Base-by-base conservation (phyloP, 2,329 filamentous ascomycete genomes). In the Corynespora cassiicola region DNA sequence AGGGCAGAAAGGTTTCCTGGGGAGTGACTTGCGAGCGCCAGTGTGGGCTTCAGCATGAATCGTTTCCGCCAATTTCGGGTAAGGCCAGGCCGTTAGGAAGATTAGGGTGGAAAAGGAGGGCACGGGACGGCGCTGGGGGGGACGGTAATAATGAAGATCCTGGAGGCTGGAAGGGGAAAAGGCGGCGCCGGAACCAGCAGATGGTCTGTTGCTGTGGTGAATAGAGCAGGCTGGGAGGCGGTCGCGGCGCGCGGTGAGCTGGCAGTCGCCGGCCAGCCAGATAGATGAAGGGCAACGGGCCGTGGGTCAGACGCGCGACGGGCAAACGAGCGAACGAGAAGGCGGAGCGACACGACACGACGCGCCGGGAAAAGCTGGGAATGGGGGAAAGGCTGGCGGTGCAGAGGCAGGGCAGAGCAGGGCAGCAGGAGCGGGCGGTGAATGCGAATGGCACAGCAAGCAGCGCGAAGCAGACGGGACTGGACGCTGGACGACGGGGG, bases 201-300 rank as follows among this genome's bases (percentile, higher is more conserved):
- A 45, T 52, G 62, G 61, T n/a, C 49, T 61, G 63, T 65, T 67
- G 63, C 62, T 61, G 60, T 59, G 58, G 63, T 61, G 58, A 66
- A 38, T 16, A 54, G 52, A 22, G 36, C 31, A 33, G 41, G 34
- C 36, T 43, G n/a, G 34, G 15, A 21, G 40, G 62, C 62, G 62
- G 62, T 63, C 59, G 60, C 54, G 47, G 58, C 54, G 56, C 49
- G n/a, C 54, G 63, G 36, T 67, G 62, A 56, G 63, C 52, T 67
- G 63, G 63, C 63, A 63, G 42, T 36, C 32, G 42, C 22, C 35
- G 36, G 54, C 38, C 41, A 39, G 39, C 43, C 42, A 45, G 34
- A 51, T 47, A 36, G 39, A 44, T 42, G 39, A 41, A 39, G n/a
- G n/a, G n/a, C n/a, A n/a, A n/a, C 27, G 33, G 40, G 36, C 37